Evolutionary conservation across 2,329 filamentous ascomycete species (phyloP).

Genomic region (Pseudocercospora musae): DNA sequence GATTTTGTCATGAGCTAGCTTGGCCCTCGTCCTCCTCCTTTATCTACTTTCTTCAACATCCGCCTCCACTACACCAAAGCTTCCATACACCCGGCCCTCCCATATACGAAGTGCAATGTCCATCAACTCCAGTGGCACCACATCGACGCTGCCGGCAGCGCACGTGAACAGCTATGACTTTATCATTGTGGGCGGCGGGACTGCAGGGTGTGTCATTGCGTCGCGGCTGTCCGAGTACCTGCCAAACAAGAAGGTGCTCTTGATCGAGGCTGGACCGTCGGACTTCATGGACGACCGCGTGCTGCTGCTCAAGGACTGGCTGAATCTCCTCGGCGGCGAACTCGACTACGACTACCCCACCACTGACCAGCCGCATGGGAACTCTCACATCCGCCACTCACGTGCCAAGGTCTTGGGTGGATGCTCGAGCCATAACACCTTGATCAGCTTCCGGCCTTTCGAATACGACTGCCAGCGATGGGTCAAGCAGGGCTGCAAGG

Average conservation of each 20-base stretch:
- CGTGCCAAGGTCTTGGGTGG: slow-evolving; percentile 89
- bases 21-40: neutral
- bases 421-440: slow-evolving; percentile 89
- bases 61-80: neutral
- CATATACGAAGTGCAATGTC: slow-evolving; percentile 1
- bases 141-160: slow-evolving; percentile 61
- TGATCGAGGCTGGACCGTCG: slow-evolving; percentile 86
- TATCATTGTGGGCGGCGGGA: slow-evolving; percentile 80
- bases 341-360: slow-evolving; percentile 90
- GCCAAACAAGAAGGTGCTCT: slow-evolving; percentile 73
- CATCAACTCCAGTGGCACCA: slow-evolving; percentile 56
- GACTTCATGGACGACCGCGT: slow-evolving; percentile 87
- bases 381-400: slow-evolving; percentile 88
- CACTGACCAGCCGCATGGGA: slow-evolving; percentile 84
- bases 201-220: slow-evolving; percentile 80
- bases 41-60: neutral
- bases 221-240: slow-evolving; percentile 78
- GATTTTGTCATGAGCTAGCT: slow-evolving; percentile 7
- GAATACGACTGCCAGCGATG: slow-evolving; percentile 83
- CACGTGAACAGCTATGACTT: slow-evolving; percentile 74
- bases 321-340: slow-evolving; percentile 77
- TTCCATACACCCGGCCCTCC: neutral
- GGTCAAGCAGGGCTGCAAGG: slow-evolving; percentile 75
- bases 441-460: slow-evolving; percentile 90
- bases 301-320: slow-evolving; percentile 81